A percentile compares a stretch with the other conserved stretches of the same genome.
phyloP scores from a whole-genome alignment of 2,329 filamentous ascomycete species.

The Aureobasidium sp. region DNA sequence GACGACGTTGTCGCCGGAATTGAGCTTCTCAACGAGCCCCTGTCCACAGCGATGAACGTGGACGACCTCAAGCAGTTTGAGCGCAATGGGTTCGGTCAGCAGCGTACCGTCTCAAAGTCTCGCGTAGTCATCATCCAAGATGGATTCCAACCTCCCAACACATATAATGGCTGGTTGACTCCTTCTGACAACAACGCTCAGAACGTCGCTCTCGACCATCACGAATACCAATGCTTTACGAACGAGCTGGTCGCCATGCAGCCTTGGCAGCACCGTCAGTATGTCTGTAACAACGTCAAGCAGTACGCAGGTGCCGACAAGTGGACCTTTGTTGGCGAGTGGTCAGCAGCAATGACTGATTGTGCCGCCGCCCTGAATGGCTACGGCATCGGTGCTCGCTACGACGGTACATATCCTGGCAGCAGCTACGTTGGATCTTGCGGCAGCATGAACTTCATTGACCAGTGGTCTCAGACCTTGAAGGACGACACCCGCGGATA shows the following conservation, averaged over 20 bases:
- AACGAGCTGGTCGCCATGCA: slow-evolving; percentile 41
- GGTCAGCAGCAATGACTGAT: slow-evolving; percentile 59
- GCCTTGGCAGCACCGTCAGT: slow-evolving; percentile 44
- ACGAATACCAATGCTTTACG: slow-evolving; percentile 60
- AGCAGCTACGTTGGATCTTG: slow-evolving; percentile 47
- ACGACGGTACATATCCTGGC: slow-evolving; percentile 46
- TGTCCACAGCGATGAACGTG: slow-evolving; percentile 37
- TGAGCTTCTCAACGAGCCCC: slow-evolving; percentile 50
- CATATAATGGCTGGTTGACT: slow-evolving; percentile 55
- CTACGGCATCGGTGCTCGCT: slow-evolving; percentile 50
- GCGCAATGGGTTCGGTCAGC: slow-evolving; percentile 43
- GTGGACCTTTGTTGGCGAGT: slow-evolving; percentile 60
- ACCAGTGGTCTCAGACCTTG: slow-evolving; percentile 37
- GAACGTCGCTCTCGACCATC: slow-evolving; percentile 55
- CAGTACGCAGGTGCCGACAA: slow-evolving; percentile 49
- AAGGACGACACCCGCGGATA: slow-evolving; percentile 42
- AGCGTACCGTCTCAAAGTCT: slow-evolving; percentile 22
- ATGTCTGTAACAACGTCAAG: slow-evolving; percentile 46
- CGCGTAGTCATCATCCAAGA: slow-evolving; percentile 49
- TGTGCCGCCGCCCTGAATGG: slow-evolving; percentile 41
- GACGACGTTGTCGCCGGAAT: slow-evolving; percentile 52
- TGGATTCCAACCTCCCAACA: slow-evolving; percentile 43
- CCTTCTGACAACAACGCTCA: slow-evolving; percentile 40
- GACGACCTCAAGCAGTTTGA: slow-evolving; percentile 45
- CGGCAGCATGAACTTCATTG: slow-evolving; percentile 39